Evolutionary conservation across 129 eudicot species (phyloP), one percentile per base, ranked within the genome.

Genomic region (Flaveria bidentis): DNA sequence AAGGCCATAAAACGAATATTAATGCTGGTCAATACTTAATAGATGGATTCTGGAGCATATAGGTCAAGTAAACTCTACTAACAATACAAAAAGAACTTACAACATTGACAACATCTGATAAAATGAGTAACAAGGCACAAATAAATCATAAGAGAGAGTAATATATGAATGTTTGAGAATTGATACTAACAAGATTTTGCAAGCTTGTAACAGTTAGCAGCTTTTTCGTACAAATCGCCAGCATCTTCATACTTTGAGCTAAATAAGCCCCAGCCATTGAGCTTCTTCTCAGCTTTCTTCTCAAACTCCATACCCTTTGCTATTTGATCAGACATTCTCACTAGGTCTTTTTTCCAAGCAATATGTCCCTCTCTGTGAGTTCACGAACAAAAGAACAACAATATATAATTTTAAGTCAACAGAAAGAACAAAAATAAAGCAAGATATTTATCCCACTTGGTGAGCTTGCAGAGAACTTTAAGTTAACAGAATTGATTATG

Each of bases 261-360:
- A 36, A 90, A 88, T 20, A 93, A 46, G 18, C 88, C 90, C 98
- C 98, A 93, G 20, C 96, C 88, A 64, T 58, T 78, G 55, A 93
- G 88, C 86, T 93, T 93, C 84, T 90, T 93, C 88, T 93, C 98
- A 20, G 98, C 98, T 87, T 86, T 86, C 83, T 78, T 85, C 86
- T 81, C 95, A 46, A 86, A 88, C 16, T 93, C 98, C 74, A 78
- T 83, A 2, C 89, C 98, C 75, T 80, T 88, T 0, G 92, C 92
- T 33, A 83, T 69, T 66, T 88, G 92, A 85, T 93, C 96, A 33
- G 86, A 84, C 98, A 93, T 93, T 73, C 56, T 73, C 68, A 52
- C 42, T 25, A 39, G 14, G 16, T 64, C 60, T 18, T 80, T 60
- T 53, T 72, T 13, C 42, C 36, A 42, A 25, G 53, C 60, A 72